Evolutionary conservation across 2,329 filamentous ascomycete species (phyloP).

Genomic region (Didymella arachidicola): DNA sequence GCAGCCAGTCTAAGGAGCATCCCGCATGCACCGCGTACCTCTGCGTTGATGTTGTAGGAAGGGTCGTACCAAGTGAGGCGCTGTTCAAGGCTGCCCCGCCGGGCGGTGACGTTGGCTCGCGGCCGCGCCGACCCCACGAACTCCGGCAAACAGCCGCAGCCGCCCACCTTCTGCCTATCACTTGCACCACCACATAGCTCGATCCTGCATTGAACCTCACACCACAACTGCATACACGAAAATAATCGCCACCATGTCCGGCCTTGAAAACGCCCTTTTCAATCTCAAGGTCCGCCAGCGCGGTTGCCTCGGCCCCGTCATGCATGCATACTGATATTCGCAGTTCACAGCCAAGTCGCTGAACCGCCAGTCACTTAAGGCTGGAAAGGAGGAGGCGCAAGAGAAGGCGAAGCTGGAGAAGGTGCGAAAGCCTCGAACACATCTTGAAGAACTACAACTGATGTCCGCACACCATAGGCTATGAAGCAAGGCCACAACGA

Average conservation of each 20-base stretch:
- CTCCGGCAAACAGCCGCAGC: slow-evolving; percentile 40
- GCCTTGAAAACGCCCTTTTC: slow-evolving; percentile 68
- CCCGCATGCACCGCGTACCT: neutral
- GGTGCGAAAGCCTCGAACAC: slow-evolving; percentile 42
- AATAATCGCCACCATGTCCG: slow-evolving; percentile 59
- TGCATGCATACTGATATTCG: slow-evolving; percentile 31
- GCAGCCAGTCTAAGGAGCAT: neutral
- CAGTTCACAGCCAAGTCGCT: slow-evolving; percentile 70
- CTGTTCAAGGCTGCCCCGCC: slow-evolving; percentile 1
- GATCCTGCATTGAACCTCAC: slow-evolving; percentile 19
- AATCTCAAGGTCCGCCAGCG: slow-evolving; percentile 62
- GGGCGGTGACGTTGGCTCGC: slow-evolving; percentile 33
- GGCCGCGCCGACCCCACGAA: slow-evolving; percentile 36
- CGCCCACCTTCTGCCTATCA: slow-evolving; percentile 29
- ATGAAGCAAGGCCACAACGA: slow-evolving; percentile 67
- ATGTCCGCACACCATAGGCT: slow-evolving; percentile 51
- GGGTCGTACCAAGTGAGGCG: neutral
- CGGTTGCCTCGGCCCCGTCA: slow-evolving; percentile 8
- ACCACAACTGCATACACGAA: slow-evolving; percentile 16
- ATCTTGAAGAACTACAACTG: neutral
- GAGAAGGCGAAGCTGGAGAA: slow-evolving; percentile 70
- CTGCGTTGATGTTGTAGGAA: neutral
- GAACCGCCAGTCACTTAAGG: slow-evolving; percentile 68
- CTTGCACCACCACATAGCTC: slow-evolving; percentile 21
- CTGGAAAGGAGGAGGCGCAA: slow-evolving; percentile 66